A percentile compares a stretch with the other conserved stretches of the same genome.
Conservation (phyloP, 495 filamentous ascomycete species). For the Antarctomyces pellizariae region DNA sequence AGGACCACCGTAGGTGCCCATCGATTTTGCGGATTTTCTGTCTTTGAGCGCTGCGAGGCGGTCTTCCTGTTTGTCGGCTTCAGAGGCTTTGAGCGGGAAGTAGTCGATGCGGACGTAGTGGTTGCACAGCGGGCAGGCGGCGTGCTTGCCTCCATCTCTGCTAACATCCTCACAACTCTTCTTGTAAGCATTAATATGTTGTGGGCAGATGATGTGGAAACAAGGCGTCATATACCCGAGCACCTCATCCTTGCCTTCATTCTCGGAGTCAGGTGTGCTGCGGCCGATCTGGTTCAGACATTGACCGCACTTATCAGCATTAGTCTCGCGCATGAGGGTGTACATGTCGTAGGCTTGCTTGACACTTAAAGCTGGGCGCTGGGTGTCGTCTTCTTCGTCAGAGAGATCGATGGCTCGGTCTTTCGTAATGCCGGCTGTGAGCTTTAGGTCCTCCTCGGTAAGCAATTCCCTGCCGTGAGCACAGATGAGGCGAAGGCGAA, state of each 20-base stretch:
- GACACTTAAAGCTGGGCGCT: conserved; percentile 25
- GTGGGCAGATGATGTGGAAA: conserved; percentile 55
- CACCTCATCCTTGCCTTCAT: conserved; percentile 32
- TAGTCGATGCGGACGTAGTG: conserved; percentile 30
- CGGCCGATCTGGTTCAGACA: conserved; percentile 41
- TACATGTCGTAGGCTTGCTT: conserved; percentile 64
- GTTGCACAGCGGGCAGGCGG: conserved; percentile 43
- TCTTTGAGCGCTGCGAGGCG: conserved; percentile 19
- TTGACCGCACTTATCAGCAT: conserved; percentile 39
- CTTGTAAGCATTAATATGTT: conserved; percentile 36
- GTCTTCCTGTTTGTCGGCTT: conserved; percentile 31
- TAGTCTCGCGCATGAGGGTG: conserved; percentile 54
- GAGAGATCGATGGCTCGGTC: conserved; percentile 70
- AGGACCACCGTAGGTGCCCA: conserved; percentile 55
- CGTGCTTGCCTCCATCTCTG: conserved; percentile 14
- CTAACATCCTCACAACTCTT: conserved; percentile 16
- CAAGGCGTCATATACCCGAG: conserved; percentile 66
- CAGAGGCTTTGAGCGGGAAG: conserved; percentile 41
- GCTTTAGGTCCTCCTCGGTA: conserved; percentile 52
- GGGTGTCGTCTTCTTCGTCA: conserved; percentile 45
- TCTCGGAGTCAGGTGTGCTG: conserved; percentile 25
- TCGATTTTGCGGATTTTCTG: conserved; percentile 30
- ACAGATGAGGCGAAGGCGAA: conserved; percentile 72
- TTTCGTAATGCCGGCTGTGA: conserved; percentile 52
- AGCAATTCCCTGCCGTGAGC: conserved; percentile 81